A percentile compares a stretch with the other conserved stretches of the same genome.
phyloP scores from a whole-genome alignment of 2,329 filamentous ascomycete genomes.

The Claviceps pazoutovae region DNA sequence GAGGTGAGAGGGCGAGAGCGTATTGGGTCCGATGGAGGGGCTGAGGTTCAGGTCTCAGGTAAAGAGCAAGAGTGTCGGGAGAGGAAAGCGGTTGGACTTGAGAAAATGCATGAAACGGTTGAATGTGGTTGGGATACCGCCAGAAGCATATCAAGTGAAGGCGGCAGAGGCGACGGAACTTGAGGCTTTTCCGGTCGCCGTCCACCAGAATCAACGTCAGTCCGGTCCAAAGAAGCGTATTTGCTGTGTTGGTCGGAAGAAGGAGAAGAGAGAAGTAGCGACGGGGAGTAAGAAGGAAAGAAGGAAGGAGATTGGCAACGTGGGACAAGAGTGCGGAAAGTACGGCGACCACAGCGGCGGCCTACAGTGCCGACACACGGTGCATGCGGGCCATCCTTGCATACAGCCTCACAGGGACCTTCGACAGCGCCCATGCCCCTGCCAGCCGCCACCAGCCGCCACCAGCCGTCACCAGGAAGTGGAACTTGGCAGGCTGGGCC shows the following conservation, averaged over 20 bases:
- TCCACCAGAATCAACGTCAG: constrained; percentile 8
- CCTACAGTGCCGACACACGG: constrained; percentile 7
- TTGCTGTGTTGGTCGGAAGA: constrained; percentile 10
- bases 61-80: constrained; percentile 7
- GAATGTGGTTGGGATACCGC: constrained; percentile 8
- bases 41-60: constrained; percentile 6
- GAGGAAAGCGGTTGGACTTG: constrained; percentile 1
- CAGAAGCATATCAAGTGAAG: constrained; percentile 16
- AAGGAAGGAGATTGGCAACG: constrained; percentile 12
- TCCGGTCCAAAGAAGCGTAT: constrained; percentile 12
- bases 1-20: not conserved
- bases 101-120: constrained; percentile 10
- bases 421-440: constrained; percentile 1
- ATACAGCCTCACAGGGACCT: not conserved
- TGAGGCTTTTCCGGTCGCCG: constrained; percentile 17
- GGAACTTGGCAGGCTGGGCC: not conserved
- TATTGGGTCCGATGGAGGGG: constrained; percentile 4
- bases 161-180: constrained; percentile 8
- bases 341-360: not conserved
- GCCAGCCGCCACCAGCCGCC: not conserved
- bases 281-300: constrained; percentile 8
- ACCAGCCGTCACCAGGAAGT: not conserved
- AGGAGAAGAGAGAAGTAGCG: not conserved
- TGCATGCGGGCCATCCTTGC: not conserved
- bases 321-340: constrained; percentile 6